Percentiles rank a stretch among this genome's conserved stretches.
phyloP scores from a whole-genome alignment of 2,329 filamentous ascomycete species.

The Tolypocladium tundrense region DNA sequence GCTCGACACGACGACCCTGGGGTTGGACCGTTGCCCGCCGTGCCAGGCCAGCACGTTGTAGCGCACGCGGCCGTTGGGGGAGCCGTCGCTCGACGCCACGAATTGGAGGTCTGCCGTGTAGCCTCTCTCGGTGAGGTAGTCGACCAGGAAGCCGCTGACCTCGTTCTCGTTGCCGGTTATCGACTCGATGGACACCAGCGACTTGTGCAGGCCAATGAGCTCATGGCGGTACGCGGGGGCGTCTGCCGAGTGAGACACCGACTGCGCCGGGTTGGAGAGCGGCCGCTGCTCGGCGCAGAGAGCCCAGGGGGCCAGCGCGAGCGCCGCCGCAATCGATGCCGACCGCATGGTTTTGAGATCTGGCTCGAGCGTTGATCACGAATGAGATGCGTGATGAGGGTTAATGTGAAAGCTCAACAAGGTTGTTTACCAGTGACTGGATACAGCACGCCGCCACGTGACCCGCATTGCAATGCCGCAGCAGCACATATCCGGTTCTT shows the following conservation, averaged over 20 bases:
- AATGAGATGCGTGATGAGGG: not conserved
- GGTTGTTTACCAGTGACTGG: not conserved
- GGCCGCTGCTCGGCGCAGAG: conserved; percentile 5
- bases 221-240: conserved; percentile 28
- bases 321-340: not conserved
- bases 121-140: conserved; percentile 46
- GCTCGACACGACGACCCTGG: conserved; percentile 58
- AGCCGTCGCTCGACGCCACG: conserved; percentile 22
- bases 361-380: not conserved
- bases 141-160: conserved; percentile 57
- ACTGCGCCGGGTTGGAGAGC: not conserved
- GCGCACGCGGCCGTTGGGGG: conserved; percentile 15
- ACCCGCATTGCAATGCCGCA: not conserved
- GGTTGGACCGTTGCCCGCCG: conserved; percentile 32
- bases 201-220: conserved; percentile 63
- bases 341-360: not conserved
- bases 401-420: not conserved
- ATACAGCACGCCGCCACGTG: not conserved
- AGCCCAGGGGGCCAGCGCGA: conserved; percentile 5
- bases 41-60: conserved; percentile 72
- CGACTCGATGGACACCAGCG: conserved; percentile 65
- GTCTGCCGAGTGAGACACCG: conserved; percentile 4
- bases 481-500: not conserved
- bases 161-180: conserved; percentile 58
- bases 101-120: conserved; percentile 34